Percentiles rank a stretch among this genome's conserved stretches.
Evolutionary conservation across 306 rosid genomes (phyloP).

Genomic region (Quercus ilex): DNA sequence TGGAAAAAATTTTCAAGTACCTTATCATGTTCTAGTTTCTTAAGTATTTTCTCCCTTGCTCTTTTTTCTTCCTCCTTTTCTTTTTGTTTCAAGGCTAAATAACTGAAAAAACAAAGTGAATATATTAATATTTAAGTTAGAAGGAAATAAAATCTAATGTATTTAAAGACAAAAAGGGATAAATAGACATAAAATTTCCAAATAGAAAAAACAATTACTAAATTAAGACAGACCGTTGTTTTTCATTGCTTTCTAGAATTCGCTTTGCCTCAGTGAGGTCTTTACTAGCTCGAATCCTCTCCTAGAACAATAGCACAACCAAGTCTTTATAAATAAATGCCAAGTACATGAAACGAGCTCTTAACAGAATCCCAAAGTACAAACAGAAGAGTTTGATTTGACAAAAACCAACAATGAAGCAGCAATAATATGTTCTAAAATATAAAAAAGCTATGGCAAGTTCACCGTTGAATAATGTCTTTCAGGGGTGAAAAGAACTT

Average conservation of each 20-base stretch:
- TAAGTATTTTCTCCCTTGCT: conserved; percentile 57
- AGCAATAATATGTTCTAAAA: not conserved
- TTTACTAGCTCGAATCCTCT: conserved; percentile 63
- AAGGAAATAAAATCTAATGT: not conserved
- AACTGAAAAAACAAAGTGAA: conserved; percentile 32
- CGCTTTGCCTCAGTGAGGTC: conserved; percentile 55
- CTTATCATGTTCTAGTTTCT: conserved; percentile 81
- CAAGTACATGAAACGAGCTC: not conserved
- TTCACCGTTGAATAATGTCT: not conserved
- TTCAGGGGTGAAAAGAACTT: not conserved
- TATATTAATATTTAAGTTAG: conserved; percentile 2
- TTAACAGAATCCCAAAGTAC: not conserved
- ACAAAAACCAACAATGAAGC: not conserved
- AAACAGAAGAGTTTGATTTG: not conserved
- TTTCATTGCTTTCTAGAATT: conserved; percentile 60
- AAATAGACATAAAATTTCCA: not conserved
- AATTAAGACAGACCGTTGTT: conserved; percentile 47
- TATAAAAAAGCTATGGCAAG: not conserved
- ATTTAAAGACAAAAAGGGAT: not conserved
- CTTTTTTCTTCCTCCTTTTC: conserved; percentile 77
- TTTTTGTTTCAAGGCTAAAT: conserved; percentile 38
- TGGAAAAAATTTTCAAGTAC: conserved; percentile 33
- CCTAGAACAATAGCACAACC: conserved; percentile 39
- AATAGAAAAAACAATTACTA: not conserved
- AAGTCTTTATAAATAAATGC: not conserved